Percentiles rank a stretch among this genome's conserved stretches.
phyloP scores from a whole-genome alignment of 306 rosid species.

The Biancaea sappan region DNA sequence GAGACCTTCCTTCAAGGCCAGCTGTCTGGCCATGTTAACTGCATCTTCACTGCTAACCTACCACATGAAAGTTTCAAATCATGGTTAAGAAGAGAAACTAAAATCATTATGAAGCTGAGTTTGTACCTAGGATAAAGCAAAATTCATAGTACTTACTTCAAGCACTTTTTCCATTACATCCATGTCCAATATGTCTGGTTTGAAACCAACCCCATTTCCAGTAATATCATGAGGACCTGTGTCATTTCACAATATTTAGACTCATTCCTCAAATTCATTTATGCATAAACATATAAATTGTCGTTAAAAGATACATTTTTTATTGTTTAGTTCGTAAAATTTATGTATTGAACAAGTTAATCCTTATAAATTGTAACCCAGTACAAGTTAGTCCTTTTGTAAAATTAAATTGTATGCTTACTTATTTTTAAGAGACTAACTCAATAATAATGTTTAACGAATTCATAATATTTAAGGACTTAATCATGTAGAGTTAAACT shows the following conservation, averaged over 20 bases:
- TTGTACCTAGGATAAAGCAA: neutral
- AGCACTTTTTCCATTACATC: slow-evolving; percentile 92
- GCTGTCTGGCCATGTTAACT: slow-evolving; percentile 85
- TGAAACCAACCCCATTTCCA: slow-evolving; percentile 94
- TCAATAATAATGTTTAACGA: too few relatives aligned
- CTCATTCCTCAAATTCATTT: too few relatives aligned
- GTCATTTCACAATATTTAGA: slow-evolving; percentile 27
- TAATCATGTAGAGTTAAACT: too few relatives aligned
- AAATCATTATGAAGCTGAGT: neutral
- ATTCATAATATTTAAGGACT: too few relatives aligned
- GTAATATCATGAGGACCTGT: slow-evolving; percentile 90
- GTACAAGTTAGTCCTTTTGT: too few relatives aligned
- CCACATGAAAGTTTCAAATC: slow-evolving; percentile 26
- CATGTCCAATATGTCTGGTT: slow-evolving; percentile 96
- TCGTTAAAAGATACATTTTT: too few relatives aligned
- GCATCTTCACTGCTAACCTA: slow-evolving; percentile 94
- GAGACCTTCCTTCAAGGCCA: slow-evolving; percentile 93
- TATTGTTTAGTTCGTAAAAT: too few relatives aligned
- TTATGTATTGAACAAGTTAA: too few relatives aligned
- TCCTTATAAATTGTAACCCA: too few relatives aligned
- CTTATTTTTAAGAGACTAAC: too few relatives aligned
- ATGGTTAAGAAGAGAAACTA: slow-evolving; percentile 31
- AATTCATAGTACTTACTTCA: slow-evolving; percentile 58
- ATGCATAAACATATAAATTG: too few relatives aligned
- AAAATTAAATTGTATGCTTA: too few relatives aligned